Evolutionary conservation across 768 basidiomycete genomes (phyloP).

Genomic region (Tephrocybe sp.): DNA sequence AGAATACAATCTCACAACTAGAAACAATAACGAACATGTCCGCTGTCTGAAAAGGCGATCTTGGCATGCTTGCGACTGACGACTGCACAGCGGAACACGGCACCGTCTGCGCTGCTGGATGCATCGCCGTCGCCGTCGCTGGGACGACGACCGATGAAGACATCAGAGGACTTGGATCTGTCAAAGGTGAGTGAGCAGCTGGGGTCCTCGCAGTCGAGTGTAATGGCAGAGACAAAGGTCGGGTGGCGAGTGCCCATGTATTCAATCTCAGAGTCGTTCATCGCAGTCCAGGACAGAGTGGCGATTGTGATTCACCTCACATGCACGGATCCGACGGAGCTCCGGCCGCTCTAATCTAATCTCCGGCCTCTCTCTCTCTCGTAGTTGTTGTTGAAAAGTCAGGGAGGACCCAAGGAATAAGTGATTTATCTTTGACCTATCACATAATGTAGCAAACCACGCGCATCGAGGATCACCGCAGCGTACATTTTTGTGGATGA

Average conservation of each 20-base stretch:
- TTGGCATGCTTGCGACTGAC: slow-evolving; percentile 79
- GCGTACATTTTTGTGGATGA: no score
- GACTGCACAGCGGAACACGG: slow-evolving; percentile 73
- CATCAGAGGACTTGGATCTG: slow-evolving; percentile 45
- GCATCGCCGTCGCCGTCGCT: slow-evolving; percentile 30
- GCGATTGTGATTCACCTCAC: no score
- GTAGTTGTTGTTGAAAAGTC: no score
- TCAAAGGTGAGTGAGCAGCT: slow-evolving; percentile 50
- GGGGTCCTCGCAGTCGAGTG: slow-evolving; percentile 55
- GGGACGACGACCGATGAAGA: slow-evolving; percentile 68
- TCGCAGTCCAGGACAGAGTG: background rate
- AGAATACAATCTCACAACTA: slow-evolving; percentile 11
- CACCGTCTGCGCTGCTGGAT: slow-evolving; percentile 35
- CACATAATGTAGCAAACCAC: no score
- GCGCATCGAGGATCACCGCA: no score
- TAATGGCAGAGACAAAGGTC: slow-evolving; percentile 43
- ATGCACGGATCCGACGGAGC: no score
- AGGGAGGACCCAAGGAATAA: no score
- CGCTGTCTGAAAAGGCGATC: slow-evolving; percentile 68
- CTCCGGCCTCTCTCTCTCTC: no score
- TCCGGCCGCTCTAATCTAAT: no score
- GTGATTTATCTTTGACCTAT: no score
- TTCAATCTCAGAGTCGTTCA: slow-evolving; percentile 57
- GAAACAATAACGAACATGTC: slow-evolving; percentile 48
- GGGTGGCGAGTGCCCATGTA: slow-evolving; percentile 46